A percentile compares a stretch with the other conserved stretches of the same genome.
These are phyloP conservation scores for Botryotinia globosa DNA, from an alignment of 2,329 filamentous ascomycete species.

Conservation along the genomic window DNA sequence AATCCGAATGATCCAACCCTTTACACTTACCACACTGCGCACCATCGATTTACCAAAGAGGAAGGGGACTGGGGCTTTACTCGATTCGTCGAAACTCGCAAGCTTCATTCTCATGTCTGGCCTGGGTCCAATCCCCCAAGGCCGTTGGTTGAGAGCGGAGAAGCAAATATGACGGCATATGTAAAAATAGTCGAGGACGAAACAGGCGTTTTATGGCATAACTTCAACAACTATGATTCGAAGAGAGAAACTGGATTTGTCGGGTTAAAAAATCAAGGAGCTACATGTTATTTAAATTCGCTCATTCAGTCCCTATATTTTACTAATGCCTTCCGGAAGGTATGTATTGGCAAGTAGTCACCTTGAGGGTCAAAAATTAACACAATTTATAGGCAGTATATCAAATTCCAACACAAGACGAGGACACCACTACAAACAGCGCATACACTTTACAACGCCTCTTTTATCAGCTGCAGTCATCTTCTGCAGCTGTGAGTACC, in stretches of 20 bases:
- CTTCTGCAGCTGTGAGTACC: conserved; percentile 77
- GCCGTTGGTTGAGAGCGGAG: conserved; percentile 68
- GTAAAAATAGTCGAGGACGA: conserved; percentile 81
- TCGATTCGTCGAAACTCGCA: conserved; percentile 84
- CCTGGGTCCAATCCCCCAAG: conserved; percentile 62
- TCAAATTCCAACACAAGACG: conserved; percentile 87
- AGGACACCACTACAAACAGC: conserved; percentile 78
- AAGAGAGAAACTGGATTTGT: conserved; percentile 98
- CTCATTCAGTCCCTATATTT: conserved; percentile 82
- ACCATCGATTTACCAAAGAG: conserved; percentile 92
- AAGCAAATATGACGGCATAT: conserved; percentile 78
- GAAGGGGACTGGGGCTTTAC: conserved; percentile 99
- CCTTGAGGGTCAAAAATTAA: conserved; percentile 21
- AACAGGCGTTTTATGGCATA: conserved; percentile 87
- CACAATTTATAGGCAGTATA: conserved; percentile 70
- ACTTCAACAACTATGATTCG: conserved; percentile 94
- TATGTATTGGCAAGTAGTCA: conserved; percentile 38
- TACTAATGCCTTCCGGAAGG: conserved; percentile 91
- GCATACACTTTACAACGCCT: conserved; percentile 91
- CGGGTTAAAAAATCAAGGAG: conserved; percentile 93
- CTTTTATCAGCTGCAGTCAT: conserved; percentile 93
- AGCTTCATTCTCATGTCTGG: conserved; percentile 77
- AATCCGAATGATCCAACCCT: conserved; percentile 90
- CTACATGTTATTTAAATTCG: conserved; percentile 85
- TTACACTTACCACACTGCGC: conserved; percentile 76